Evolutionary conservation across 768 basidiomycete species (phyloP), one percentile per base, ranked within the genome.

Genomic region (Mycena galericulata): DNA sequence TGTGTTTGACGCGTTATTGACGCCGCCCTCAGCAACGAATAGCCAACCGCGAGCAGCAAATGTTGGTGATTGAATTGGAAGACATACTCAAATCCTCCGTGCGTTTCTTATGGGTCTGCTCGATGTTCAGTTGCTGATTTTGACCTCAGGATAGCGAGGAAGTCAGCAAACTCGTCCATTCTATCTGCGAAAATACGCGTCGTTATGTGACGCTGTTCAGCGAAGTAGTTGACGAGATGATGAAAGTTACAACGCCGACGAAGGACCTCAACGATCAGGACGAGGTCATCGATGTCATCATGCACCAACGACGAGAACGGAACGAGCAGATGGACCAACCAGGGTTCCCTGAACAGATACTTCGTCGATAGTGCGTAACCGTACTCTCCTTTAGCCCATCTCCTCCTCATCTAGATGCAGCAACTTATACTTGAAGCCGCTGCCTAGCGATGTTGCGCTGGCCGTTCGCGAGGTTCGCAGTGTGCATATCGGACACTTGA

Each of bases 211-310:
- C 85, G 69, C 84, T 99, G 24, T 98, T 99, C 83, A 89, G 90
- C 72, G 92, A 95, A 75, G 95, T 93, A 50, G 88, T 98, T 60
- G 98, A 99, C 85, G 88, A 89, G 69, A 85, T 97, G 60, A 90
- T 98, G 87, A 62, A 64, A 38, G 26, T 38, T 8, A 97, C 96
- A 18, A 83, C 85, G 40, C 94, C 96, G 15, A 96, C 93, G 11
- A 92, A 91, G 76, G 96, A 98, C 73, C 93, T 98, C 67, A 92
- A 90, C 64, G 91, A 95, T 69, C 89, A 95, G 43, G 93, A 95
- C 69, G 98, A 99, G 78, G 97, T 98, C 54, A 93, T 98, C 43
- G 98, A 99, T 79, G 91, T 99, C 6, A 98, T 99, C 65, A 86
- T 99, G 69, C 95, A 96, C 77, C 98, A 99, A 75, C 87, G 98